Base-by-base conservation (phyloP, 2,329 filamentous ascomycete genomes). In the Fusarium albosuccineum region DNA sequence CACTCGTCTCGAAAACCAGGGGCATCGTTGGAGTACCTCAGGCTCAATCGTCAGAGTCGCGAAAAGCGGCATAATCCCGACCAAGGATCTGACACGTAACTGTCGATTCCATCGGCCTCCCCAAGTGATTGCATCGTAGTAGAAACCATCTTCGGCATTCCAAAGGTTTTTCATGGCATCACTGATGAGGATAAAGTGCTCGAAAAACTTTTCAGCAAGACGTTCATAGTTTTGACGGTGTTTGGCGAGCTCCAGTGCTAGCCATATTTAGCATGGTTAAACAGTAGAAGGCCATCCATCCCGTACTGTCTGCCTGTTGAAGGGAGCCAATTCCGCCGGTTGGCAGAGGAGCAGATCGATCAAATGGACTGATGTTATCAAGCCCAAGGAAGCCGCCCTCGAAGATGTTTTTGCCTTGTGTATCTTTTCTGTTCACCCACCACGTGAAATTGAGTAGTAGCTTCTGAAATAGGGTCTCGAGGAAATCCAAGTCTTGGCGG, bases 281-380 rank as follows among this genome's bases (percentile, higher is more conserved):
- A 74, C 92, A 97, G 83, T 97, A 98, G 79, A 98, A 98, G 9
- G 93, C 95, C 95, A 98, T 98, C 95, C 95, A 98, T 33, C 95
- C 95, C 9, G 95, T 98, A 77, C 94, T 97, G 83, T 98, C 95
- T 16, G 96, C 96, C 81, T 98, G 95, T 79, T 98, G 95, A 9
- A 98, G 87, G 3, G 22, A 22, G 22, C 22, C 22, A 22, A 94
- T 91, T 80, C 96, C 95, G 33, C 95, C 95, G 0, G 96, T 98
- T 1, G 95, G 95, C 39, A 98, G 82, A 26, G 96, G 94, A 78
- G 98, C 95, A 0, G 95, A 98, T 45, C 95, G 92, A 80, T 98
- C 98, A 87, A 98, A 98, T 34, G 98, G 82, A 54, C 96, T 95
- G 78, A 98, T 98, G 77, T 98, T 98, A 86, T 98, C 95, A 52